phyloP scores from a whole-genome alignment of 306 rosid species.

The cucumber (Cucumis sativus) region DNA sequence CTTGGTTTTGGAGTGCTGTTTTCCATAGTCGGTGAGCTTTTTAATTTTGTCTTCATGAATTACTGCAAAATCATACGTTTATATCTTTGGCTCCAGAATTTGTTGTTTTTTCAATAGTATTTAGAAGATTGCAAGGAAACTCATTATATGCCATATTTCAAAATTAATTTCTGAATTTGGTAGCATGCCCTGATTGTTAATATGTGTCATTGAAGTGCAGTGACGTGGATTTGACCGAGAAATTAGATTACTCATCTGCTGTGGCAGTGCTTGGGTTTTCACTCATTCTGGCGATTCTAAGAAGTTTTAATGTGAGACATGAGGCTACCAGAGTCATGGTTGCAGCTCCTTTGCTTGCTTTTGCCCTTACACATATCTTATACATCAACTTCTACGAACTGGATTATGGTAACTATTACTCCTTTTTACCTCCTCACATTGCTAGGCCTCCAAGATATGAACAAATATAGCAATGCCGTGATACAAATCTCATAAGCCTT shows the following conservation, averaged over 20 bases:
- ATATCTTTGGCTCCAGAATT: neutral
- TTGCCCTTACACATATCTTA: conserved; percentile 51
- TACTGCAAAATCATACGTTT: neutral
- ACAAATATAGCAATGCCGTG: neutral
- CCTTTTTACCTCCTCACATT: conserved; percentile 1
- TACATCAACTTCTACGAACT: conserved; percentile 54
- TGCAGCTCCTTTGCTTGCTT: conserved; percentile 63
- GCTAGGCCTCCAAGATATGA: neutral
- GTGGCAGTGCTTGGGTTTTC: conserved; percentile 74
- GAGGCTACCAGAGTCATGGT: conserved; percentile 73
- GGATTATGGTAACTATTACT: conserved; percentile 41
- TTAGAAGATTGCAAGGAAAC: neutral
- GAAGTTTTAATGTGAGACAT: conserved; percentile 43
- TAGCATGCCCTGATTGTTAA: conserved; percentile 3
- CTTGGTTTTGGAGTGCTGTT: conserved; percentile 66
- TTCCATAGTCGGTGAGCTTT: conserved; percentile 60
- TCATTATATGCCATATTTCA: neutral
- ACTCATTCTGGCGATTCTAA: conserved; percentile 42
- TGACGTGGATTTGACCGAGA: conserved; percentile 54
- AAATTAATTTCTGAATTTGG: neutral
- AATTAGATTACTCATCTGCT: conserved; percentile 47
- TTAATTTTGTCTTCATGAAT: neutral
- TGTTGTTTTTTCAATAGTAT: neutral
- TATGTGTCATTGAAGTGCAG: conserved; percentile 21
- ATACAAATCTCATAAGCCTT: neutral